Base-by-base conservation (phyloP, 805 yeast species). In the Lipomyces orientalis region DNA sequence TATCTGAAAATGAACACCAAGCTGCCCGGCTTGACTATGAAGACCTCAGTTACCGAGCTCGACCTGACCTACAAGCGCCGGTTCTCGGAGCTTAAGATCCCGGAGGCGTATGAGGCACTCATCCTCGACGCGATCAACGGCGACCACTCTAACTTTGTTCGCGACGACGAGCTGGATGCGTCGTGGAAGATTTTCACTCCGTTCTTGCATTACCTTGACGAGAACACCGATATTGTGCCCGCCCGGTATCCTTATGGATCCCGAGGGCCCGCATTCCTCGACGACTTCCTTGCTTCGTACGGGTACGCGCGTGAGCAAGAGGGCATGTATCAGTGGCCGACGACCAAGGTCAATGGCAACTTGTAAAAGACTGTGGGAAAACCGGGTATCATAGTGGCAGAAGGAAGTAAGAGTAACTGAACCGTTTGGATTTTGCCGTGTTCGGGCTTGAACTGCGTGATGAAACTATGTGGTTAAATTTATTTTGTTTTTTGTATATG, bases 41-140 rank as follows among this genome's bases (percentile, higher is more conserved):
- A 87, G 74, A 89, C 95, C 22, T 87, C 94, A 37, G 85, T 91
- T 68, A 91, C 97, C 34, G 98, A 94, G 77, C 86, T 95, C 75
- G 97, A 95, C 78, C 84, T 95, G 76, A 90, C 96, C 46, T 95
- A 95, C 79, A 81, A 88, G 64, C 83, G 84, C 61, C 87, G 98
- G 77, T 95, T 90, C 82, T 82, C 90, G 71, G 90, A 91, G 77
- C 90, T 91, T 81, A 90, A 95, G 89, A 93, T 95, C 76, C 98
- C 99, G 57, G 97, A 94, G 83, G 98, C 98, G 54, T 95, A 95
- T 80, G 99, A 95, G 83, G 90, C 97, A 0, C 86, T 95, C 74
- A 91, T 95, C 75, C 87, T 96, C 80, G 98, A 95, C 80, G 90
- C 94, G 71, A 80, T 90, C 77, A 85, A 87, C 73, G 98, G 96